A percentile compares a stretch with the other conserved stretches of the same genome.
These are phyloP conservation scores for Neurospora africana DNA, from an alignment of 495 filamentous ascomycete genomes.

Conservation along the genomic window DNA sequence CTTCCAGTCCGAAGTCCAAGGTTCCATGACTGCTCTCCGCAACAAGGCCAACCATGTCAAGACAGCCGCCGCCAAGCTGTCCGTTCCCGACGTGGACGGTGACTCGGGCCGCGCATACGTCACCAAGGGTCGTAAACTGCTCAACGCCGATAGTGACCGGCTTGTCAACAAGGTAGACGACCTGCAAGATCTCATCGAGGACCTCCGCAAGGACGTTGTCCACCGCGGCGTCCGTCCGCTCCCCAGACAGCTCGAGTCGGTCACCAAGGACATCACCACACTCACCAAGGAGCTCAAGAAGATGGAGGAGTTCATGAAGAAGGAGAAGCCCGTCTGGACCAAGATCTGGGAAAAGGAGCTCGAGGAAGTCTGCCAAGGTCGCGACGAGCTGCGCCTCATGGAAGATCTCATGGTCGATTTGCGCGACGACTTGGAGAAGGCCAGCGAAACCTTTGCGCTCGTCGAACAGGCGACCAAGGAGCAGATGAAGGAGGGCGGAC, in stretches of 20 bases:
- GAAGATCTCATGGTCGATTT: slow-evolving; percentile 89
- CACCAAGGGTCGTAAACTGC: slow-evolving; percentile 69
- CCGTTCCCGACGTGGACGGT: slow-evolving; percentile 52
- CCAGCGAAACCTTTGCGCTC: slow-evolving; percentile 79
- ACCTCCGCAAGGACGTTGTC: slow-evolving; percentile 95
- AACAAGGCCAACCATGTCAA: slow-evolving; percentile 74
- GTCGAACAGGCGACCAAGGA: slow-evolving; percentile 96
- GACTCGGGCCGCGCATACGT: slow-evolving; percentile 76
- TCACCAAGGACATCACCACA: slow-evolving; percentile 73
- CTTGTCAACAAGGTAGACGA: slow-evolving; percentile 89
- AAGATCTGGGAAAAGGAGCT: slow-evolving; percentile 98
- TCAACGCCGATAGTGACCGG: slow-evolving; percentile 74
- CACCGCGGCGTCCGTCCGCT: slow-evolving; percentile 82
- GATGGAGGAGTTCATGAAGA: slow-evolving; percentile 83
- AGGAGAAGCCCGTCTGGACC: slow-evolving; percentile 91
- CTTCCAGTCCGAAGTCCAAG: slow-evolving; percentile 78
- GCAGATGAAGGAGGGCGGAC: slow-evolving; percentile 64
- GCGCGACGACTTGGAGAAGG: slow-evolving; percentile 90
- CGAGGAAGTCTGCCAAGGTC: slow-evolving; percentile 85
- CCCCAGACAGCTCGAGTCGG: slow-evolving; percentile 79
- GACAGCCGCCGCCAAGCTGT: slow-evolving; percentile 54
- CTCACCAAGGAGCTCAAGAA: slow-evolving; percentile 84
- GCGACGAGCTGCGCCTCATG: slow-evolving; percentile 85
- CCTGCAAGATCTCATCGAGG: slow-evolving; percentile 90
- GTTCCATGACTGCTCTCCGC: slow-evolving; percentile 73